Percentiles rank a stretch among this genome's conserved stretches.
Conservation (phyloP, 164 flowering plant genomes). For the Piper betle region DNA sequence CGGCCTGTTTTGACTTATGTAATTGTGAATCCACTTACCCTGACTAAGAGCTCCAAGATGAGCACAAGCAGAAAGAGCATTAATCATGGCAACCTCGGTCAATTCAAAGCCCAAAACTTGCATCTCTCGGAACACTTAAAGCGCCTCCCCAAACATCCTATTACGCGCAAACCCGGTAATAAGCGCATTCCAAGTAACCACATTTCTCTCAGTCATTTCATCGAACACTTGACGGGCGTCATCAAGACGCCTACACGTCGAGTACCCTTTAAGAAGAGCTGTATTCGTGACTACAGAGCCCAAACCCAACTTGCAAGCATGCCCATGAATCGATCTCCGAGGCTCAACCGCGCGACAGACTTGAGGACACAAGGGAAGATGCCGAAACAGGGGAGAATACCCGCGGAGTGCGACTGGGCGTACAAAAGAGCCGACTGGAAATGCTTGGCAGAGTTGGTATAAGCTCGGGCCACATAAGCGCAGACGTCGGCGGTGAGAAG, state of each 20-base stretch:
- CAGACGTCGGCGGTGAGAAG: slow-evolving; percentile 11
- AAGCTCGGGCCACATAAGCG: slow-evolving; percentile 14
- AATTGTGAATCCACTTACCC: slow-evolving; percentile 8
- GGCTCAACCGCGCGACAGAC: slow-evolving; percentile 7
- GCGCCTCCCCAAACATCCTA: slow-evolving; percentile 13
- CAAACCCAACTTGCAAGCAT: slow-evolving; percentile 21
- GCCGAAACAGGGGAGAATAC: slow-evolving; percentile 13
- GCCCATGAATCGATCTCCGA: slow-evolving; percentile 25
- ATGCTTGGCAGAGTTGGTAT: slow-evolving; percentile 13
- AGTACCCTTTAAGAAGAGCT: slow-evolving; percentile 27
- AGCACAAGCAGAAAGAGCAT: slow-evolving; percentile 7
- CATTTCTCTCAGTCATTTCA: slow-evolving; percentile 23
- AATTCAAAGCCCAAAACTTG: not conserved
- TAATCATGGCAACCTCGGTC: slow-evolving; percentile 5
- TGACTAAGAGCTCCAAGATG: slow-evolving; percentile 7
- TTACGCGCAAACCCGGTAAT: slow-evolving; percentile 23
- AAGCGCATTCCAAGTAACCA: slow-evolving; percentile 30
- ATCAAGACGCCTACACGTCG: slow-evolving; percentile 6
- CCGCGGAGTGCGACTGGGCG: slow-evolving; percentile 16
- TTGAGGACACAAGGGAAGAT: slow-evolving; percentile 22
- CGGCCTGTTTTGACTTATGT: not conserved
- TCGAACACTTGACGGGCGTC: slow-evolving; percentile 24
- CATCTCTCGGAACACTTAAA: slow-evolving; percentile 3
- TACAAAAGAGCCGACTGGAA: slow-evolving; percentile 17
- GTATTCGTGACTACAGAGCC: slow-evolving; percentile 16